phyloP scores from a whole-genome alignment of 2,329 filamentous ascomycete species.

The Endothia cerciana region DNA sequence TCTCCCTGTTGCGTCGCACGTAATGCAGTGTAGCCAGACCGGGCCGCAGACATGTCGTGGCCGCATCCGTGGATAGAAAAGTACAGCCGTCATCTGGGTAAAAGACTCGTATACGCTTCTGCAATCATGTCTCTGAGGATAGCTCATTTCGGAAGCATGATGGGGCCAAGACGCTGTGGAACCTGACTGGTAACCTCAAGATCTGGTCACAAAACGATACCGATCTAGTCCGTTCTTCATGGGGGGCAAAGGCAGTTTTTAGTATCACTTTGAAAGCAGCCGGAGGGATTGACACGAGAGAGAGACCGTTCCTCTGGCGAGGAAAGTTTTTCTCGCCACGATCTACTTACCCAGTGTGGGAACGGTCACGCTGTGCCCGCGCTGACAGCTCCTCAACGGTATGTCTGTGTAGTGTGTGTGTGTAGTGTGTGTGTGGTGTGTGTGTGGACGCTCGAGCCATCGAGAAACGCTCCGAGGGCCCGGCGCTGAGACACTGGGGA shows the following conservation, averaged over 20 bases:
- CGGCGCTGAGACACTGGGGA: constrained; percentile 2
- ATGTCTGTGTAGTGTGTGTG: too few species aligned
- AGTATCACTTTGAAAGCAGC: not conserved
- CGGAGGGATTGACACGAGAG: not conserved
- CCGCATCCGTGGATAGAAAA: not conserved
- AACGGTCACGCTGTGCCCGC: not conserved
- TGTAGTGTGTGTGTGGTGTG: too few species aligned
- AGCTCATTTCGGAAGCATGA: not conserved
- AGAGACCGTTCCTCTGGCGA: not conserved
- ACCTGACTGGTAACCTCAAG: not conserved
- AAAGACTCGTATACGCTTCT: not conserved
- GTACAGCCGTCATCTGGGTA: not conserved
- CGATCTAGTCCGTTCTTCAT: constrained; percentile 1
- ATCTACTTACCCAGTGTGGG: not conserved
- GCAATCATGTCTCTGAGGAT: not conserved
- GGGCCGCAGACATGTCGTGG: constrained; percentile 1
- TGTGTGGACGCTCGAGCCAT: not conserved
- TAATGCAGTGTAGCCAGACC: not conserved
- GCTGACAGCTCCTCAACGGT: not conserved
- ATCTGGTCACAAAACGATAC: constrained; percentile 14
- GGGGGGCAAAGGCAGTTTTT: not conserved
- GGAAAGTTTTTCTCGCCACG: not conserved
- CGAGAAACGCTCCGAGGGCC: not conserved
- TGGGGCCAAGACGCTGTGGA: not conserved
- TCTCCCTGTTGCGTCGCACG: not conserved